These are phyloP conservation scores for Starmerella powellii DNA, from an alignment of 805 yeast species.

Conservation along the genomic window DNA sequence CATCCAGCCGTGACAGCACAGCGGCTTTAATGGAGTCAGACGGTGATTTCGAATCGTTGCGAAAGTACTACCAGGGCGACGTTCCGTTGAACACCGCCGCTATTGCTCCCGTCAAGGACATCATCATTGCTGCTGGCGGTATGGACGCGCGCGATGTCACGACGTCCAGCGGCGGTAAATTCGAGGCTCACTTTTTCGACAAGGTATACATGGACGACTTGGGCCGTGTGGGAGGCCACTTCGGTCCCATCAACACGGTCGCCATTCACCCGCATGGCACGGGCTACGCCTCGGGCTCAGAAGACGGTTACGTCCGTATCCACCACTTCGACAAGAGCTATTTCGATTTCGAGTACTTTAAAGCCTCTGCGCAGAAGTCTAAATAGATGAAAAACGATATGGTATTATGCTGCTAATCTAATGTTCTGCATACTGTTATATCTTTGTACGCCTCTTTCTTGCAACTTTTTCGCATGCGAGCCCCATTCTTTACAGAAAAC, in stretches of 20 bases:
- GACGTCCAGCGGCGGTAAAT: conserved; percentile 94
- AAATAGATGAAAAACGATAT: neutral
- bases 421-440: no score
- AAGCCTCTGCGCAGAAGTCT: conserved; percentile 22
- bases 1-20: conserved; percentile 83
- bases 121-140: conserved; percentile 94
- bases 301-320: conserved; percentile 92
- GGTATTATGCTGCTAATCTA: neutral
- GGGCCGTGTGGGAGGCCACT: conserved; percentile 96
- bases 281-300: conserved; percentile 94
- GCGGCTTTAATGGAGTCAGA: conserved; percentile 72
- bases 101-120: conserved; percentile 85
- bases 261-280: conserved; percentile 92
- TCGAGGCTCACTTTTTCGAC: conserved; percentile 92
- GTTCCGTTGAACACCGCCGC: conserved; percentile 94
- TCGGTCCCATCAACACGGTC: conserved; percentile 92
- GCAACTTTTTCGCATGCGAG: no score
- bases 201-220: conserved; percentile 90
- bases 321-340: conserved; percentile 88
- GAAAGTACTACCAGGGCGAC: conserved; percentile 72
- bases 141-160: conserved; percentile 98
- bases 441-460: no score
- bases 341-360: conserved; percentile 86
- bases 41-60: conserved; percentile 40
- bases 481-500: no score